These are phyloP conservation scores for Salix exigua DNA, from an alignment of 345 rosid species.

Conservation along the genomic window DNA sequence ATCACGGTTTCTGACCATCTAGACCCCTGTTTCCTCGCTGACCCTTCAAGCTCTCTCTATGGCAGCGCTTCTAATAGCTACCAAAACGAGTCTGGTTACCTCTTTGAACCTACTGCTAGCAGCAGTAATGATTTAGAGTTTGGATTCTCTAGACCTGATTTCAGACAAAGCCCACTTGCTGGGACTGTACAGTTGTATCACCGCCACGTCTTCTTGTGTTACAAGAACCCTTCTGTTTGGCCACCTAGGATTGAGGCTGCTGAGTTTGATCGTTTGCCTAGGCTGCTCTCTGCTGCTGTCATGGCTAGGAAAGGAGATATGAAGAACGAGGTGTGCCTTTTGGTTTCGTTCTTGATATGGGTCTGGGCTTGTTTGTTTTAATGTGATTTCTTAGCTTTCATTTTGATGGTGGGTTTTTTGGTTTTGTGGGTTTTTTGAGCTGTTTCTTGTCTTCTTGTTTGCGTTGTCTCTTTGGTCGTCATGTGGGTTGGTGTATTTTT, in stretches of 20 bases:
- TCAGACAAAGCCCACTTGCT: slow-evolving; percentile 55
- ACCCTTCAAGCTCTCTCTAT: slow-evolving; percentile 45
- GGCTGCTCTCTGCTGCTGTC: slow-evolving; percentile 83
- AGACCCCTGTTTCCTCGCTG: slow-evolving; percentile 39
- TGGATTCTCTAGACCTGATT: slow-evolving; percentile 79
- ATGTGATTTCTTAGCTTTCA: not conserved
- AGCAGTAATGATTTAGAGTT: slow-evolving; percentile 50
- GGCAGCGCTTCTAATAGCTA: slow-evolving; percentile 76
- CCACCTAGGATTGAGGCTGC: slow-evolving; percentile 94
- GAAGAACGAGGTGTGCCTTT: slow-evolving; percentile 54
- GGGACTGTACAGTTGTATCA: slow-evolving; percentile 82
- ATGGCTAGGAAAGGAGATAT: slow-evolving; percentile 54
- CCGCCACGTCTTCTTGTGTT: slow-evolving; percentile 89
- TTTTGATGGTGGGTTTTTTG: slow-evolving; percentile 2
- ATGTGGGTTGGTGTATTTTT: not conserved
- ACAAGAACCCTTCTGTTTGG: slow-evolving; percentile 94
- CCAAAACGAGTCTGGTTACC: slow-evolving; percentile 61
- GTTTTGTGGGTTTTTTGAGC: not conserved
- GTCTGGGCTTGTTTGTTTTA: not conserved
- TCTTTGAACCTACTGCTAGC: slow-evolving; percentile 29
- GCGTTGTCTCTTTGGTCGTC: not conserved
- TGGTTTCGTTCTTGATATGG: not conserved
- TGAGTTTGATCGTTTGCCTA: slow-evolving; percentile 98
- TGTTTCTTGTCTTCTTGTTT: not conserved
- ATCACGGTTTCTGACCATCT: slow-evolving; percentile 60